A percentile compares a stretch with the other conserved stretches of the same genome.
These are phyloP conservation scores for Schrenkiella parvula DNA, from an alignment of 345 rosid species.

Conservation along the genomic window DNA sequence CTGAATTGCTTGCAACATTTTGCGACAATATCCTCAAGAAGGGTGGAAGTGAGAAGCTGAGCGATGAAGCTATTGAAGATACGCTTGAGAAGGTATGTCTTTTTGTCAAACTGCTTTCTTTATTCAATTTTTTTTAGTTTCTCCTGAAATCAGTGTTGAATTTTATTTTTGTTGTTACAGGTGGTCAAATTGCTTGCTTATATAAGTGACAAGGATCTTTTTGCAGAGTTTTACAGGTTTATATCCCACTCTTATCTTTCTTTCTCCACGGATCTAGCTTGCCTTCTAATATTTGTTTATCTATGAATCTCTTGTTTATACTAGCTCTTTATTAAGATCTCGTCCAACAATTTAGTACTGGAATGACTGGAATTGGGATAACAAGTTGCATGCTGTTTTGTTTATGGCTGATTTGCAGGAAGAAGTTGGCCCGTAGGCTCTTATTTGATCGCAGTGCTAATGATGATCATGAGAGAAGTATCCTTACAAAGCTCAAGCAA, in stretches of 20 bases:
- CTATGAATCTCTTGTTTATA: background rate
- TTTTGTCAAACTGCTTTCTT: background rate
- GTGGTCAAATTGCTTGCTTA: slow-evolving; percentile 89
- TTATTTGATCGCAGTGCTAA: slow-evolving; percentile 74
- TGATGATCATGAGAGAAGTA: slow-evolving; percentile 72
- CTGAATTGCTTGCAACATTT: slow-evolving; percentile 39
- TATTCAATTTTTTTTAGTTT: background rate
- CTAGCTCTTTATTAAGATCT: background rate
- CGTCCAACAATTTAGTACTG: background rate
- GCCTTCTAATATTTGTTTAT: background rate
- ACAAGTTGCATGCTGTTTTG: slow-evolving; percentile 2
- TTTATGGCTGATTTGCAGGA: slow-evolving; percentile 32
- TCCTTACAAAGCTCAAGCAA: slow-evolving; percentile 67
- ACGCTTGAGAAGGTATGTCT: slow-evolving; percentile 37
- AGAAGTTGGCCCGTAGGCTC: slow-evolving; percentile 60
- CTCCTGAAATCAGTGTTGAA: background rate
- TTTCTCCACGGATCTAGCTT: background rate
- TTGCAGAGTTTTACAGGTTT: slow-evolving; percentile 80
- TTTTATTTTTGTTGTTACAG: slow-evolving; percentile 35
- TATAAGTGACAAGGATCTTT: slow-evolving; percentile 79
- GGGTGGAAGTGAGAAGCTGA: slow-evolving; percentile 41
- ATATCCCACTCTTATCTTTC: background rate
- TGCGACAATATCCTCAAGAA: slow-evolving; percentile 42
- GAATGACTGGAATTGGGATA: background rate
- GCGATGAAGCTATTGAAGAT: slow-evolving; percentile 42